Base-by-base conservation (phyloP, 1,284 basidiomycete species). In the Agaricales sp. region DNA sequence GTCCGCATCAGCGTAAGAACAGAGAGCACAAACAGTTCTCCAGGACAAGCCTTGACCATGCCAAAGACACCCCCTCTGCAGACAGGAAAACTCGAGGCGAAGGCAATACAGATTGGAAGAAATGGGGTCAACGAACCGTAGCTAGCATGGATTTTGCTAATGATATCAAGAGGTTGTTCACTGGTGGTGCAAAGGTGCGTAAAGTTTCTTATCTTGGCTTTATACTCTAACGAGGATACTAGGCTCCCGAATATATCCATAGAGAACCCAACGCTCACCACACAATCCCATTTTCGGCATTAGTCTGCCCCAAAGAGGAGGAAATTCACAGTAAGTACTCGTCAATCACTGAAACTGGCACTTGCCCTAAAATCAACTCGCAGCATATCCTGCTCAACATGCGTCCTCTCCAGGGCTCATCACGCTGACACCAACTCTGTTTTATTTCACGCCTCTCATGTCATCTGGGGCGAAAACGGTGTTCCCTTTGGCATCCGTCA, bases 321-420 rank as follows among this genome's bases (percentile, higher is more conserved):
- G 63, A 68, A 47, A 60, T 63, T 1, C 65, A 70, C 48, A 70
- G 76, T 77, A 51, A 54, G 72, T 58, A 23, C 30, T 38, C n/a
- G n/a, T n/a, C n/a, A n/a, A n/a, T n/a, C n/a, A n/a, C n/a, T n/a
- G n/a, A n/a, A n/a, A n/a, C n/a, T n/a, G n/a, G n/a, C n/a, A n/a
- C n/a, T n/a, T n/a, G n/a, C n/a, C n/a, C n/a, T n/a, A n/a, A n/a
- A n/a, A n/a, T n/a, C n/a, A n/a, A n/a, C n/a, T n/a, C n/a, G 20
- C 54, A 84, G 82, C 77, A 2, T 84, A 75, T 63, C 72, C 78
- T 43, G 79, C 78, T 35, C 78, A 82, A 51, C 69, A 76, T 51
- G 63, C 65, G 30, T 71, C 75, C 45, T 61, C 64, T 3, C 77
- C 79, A 1, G 82, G 81, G 1, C 58, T 82, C 23, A 73, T 85